Base-by-base conservation (phyloP, 2,329 filamentous ascomycete species). In the Alternaria dauci region DNA sequence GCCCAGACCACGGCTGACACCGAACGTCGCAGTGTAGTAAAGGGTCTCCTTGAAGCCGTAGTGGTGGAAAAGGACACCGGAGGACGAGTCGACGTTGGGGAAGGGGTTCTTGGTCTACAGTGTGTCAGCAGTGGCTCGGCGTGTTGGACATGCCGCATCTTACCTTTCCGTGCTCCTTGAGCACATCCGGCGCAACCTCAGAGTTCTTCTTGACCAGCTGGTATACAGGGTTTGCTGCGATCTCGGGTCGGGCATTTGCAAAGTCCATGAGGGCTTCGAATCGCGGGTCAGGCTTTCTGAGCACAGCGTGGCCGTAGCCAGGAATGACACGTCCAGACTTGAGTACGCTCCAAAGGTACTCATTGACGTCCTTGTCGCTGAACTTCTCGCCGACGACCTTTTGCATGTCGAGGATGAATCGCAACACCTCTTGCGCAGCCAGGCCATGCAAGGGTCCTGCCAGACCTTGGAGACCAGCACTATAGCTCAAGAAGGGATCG, bases 211-310 rank as follows among this genome's bases (percentile, higher is more conserved):
- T 91, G 57, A 99, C 94, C 11, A 99, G 88, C 80, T 93, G 88
- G 89, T 97, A 98, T 65, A 98, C 89, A 1, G 94, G 93, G 79
- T 98, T 91, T 48, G 86, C 82, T 43, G 92, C 89, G 65, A 99
- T 97, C 72, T 94, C 91, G 14, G 92, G 91, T 11, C 93, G 90
- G 16, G 91, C 87, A 14, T 89, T 87, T 8, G 95, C 95, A 79
- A 96, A 99, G 82, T 96, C 93, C 91, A 98, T 98, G 53, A 98
- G 84, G 23, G 95, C 95, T 80, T 97, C 89, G 82, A 98, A 99
- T 68, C 95, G 92, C 7, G 95, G 95, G 76, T 99, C 95, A 28
- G 95, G 94, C 84, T 97, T 97, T 79, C 95, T 92, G 55, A 98
- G 89, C 38, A 98, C 94, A 60, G 94, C 94, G 80, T 98, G 94